These are phyloP conservation scores for Metarhizium album DNA, from an alignment of 2,329 filamentous ascomycete genomes.

Conservation along the genomic window DNA sequence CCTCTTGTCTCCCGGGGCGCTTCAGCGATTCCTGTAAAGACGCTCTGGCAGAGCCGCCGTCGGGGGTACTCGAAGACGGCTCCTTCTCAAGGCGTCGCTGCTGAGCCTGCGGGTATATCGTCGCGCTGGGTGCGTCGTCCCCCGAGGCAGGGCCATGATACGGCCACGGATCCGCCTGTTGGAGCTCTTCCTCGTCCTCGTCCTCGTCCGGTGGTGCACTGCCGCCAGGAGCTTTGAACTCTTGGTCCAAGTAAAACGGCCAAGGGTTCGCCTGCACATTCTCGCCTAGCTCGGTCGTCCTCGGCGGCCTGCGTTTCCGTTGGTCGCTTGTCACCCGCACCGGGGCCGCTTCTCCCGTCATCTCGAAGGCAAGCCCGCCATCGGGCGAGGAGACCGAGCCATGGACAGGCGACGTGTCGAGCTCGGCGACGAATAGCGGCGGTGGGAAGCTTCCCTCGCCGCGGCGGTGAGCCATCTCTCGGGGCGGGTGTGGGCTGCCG, in stretches of 20 bases:
- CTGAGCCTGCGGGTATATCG: constrained; percentile 2
- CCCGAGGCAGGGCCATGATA: constrained; percentile 17
- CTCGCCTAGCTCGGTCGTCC: neutral
- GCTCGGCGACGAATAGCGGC: constrained; percentile 20
- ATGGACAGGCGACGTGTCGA: constrained; percentile 15
- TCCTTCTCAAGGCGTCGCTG: neutral
- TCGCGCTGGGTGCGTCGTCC: constrained; percentile 5
- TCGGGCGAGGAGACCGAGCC: constrained; percentile 11
- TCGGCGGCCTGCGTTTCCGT: constrained; percentile 3
- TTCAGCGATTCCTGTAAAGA: neutral
- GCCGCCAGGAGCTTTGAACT: neutral
- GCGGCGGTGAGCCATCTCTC: constrained; percentile 10
- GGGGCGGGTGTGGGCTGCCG: no score
- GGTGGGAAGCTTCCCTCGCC: constrained; percentile 10
- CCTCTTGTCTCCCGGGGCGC: neutral
- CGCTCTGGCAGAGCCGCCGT: neutral
- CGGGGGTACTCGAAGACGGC: neutral
- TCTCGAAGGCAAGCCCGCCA: constrained; percentile 20
- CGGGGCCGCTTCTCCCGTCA: constrained; percentile 19
- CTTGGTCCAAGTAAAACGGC: constrained; percentile 19
- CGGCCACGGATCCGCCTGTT: constrained; percentile 22
- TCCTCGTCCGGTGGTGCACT: neutral
- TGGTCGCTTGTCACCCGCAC: constrained; percentile 5
- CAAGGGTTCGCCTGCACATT: constrained; percentile 17
- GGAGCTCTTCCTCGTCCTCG: neutral